phyloP scores from a whole-genome alignment of 2,329 filamentous ascomycete genomes.

The Aschersonia sp. region DNA sequence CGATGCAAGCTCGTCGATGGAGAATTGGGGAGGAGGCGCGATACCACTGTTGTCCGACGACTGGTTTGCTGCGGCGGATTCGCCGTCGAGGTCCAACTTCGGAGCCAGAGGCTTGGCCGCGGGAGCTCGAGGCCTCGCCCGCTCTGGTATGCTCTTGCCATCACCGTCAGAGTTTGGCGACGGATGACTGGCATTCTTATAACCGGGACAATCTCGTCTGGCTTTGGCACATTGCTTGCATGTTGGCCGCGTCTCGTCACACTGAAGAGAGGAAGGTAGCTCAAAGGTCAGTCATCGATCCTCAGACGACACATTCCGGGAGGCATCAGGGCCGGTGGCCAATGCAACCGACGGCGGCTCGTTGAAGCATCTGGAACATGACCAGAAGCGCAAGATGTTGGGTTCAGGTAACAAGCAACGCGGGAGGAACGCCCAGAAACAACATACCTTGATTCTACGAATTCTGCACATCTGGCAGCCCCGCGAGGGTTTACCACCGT shows the following conservation, averaged over 20 bases:
- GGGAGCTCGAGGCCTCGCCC: slow-evolving; percentile 30
- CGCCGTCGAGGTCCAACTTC: slow-evolving; percentile 30
- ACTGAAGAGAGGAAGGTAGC: slow-evolving; percentile 24
- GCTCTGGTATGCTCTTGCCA: slow-evolving; percentile 40
- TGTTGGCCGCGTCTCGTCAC: slow-evolving; percentile 49
- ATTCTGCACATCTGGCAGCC: slow-evolving; percentile 63
- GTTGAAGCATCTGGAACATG: neutral
- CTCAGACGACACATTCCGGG: neutral
- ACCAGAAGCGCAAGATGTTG: neutral
- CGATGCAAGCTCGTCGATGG: slow-evolving; percentile 37
- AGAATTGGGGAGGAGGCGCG: slow-evolving; percentile 20
- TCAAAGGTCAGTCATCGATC: neutral
- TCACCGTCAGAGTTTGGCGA: neutral
- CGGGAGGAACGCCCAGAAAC: too few relatives aligned
- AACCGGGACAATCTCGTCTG: slow-evolving; percentile 46
- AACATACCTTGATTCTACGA: slow-evolving; percentile 52
- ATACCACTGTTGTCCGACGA: slow-evolving; percentile 8
- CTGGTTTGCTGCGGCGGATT: slow-evolving; percentile 12
- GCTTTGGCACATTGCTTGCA: slow-evolving; percentile 51
- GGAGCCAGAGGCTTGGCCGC: slow-evolving; percentile 46
- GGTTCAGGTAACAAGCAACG: neutral
- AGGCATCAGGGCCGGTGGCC: too few relatives aligned
- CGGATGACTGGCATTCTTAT: slow-evolving; percentile 53
- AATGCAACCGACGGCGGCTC: neutral
- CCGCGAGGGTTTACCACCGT: slow-evolving; percentile 47